Evolutionary conservation across 106 monocot species (phyloP).

Genomic region (Acanthochlamys bracteata): DNA sequence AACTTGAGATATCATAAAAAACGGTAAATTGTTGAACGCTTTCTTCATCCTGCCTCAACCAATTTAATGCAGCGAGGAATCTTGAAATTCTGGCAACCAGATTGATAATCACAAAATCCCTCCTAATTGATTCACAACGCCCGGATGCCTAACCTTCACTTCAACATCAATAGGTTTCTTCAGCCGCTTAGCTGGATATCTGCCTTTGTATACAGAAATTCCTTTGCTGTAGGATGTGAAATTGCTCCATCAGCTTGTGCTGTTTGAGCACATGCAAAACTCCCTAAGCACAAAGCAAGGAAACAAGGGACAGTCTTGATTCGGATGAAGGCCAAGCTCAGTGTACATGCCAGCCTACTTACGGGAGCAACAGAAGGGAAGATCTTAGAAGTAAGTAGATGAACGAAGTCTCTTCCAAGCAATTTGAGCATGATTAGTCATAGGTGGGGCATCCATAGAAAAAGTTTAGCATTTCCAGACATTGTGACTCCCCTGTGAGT

Average conservation of each 20-base stretch:
- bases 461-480: conserved; percentile 18
- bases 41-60: conserved; percentile 94
- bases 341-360: conserved; percentile 39
- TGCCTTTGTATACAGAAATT: conserved; percentile 34
- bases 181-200: conserved; percentile 25
- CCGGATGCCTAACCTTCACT: conserved; percentile 91
- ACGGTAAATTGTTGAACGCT: conserved; percentile 84
- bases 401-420: conserved; percentile 54
- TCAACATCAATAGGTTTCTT: conserved; percentile 59
- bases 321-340: conserved; percentile 48
- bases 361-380: conserved; percentile 14
- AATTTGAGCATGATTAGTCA: conserved; percentile 21
- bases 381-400: conserved; percentile 10
- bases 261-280: conserved; percentile 33
- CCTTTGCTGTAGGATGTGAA: conserved; percentile 15
- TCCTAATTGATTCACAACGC: conserved; percentile 71
- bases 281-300: conserved; percentile 42
- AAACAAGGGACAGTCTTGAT: conserved; percentile 51
- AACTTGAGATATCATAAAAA: conserved; percentile 95
- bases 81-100: conserved; percentile 59
- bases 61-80: conserved; percentile 59
- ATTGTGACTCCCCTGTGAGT: conserved; percentile 5
- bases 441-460: neutral
- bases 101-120: conserved; percentile 76
- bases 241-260: conserved; percentile 51